Percentiles rank a stretch among this genome's conserved stretches.
phyloP scores from a whole-genome alignment of 257 asterid genomes.

The Nicotiana undulata region DNA sequence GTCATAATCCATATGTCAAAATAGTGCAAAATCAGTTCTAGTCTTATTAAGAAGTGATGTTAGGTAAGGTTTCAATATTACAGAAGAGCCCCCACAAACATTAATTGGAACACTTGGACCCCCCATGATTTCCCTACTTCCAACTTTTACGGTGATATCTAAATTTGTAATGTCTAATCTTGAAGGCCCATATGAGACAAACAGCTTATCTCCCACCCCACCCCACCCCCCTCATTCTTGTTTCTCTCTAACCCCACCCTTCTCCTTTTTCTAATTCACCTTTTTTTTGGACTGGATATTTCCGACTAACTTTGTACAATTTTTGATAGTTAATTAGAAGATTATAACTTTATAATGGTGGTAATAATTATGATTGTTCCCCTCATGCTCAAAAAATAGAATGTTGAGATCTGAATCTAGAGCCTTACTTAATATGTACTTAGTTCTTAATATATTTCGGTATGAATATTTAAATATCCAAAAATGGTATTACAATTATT shows the following conservation, averaged over 20 bases:
- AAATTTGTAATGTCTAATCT: not conserved
- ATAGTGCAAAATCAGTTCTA: too few relatives aligned
- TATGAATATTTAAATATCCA: not conserved
- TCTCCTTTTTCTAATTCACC: not conserved
- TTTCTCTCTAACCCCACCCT: not conserved
- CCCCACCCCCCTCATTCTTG: not conserved
- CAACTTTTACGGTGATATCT: not conserved
- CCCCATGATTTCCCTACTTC: not conserved
- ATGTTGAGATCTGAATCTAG: not conserved
- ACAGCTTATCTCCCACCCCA: not conserved
- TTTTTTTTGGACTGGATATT: not conserved
- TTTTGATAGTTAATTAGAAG: not conserved
- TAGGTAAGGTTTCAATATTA: not conserved
- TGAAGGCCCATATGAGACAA: constrained; percentile 9
- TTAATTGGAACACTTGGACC: not conserved
- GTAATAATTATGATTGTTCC: constrained; percentile 3
- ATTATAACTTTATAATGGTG: constrained; percentile 1
- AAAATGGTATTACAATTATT: not conserved
- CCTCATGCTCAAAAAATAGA: not conserved
- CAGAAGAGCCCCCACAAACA: not conserved
- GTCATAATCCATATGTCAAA: not conserved
- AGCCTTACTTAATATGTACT: not conserved
- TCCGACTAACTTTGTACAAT: not conserved
- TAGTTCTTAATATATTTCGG: not conserved
- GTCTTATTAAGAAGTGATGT: not conserved